Evolutionary conservation across 2,329 filamentous ascomycete species (phyloP).

Genomic region (Ilyonectria mors-panacis): DNA sequence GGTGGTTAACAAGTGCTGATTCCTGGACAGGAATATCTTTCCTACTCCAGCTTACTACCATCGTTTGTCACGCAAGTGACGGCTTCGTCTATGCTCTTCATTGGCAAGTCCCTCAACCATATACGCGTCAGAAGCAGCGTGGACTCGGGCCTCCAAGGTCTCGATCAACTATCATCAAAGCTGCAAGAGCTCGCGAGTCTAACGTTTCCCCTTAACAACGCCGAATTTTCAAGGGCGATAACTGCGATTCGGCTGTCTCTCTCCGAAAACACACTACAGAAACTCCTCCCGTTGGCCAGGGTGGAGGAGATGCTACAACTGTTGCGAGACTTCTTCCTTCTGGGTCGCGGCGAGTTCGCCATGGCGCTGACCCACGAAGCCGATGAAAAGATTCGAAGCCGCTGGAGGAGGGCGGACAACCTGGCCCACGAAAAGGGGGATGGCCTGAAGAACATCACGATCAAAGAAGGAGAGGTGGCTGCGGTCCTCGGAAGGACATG

Average conservation of each 20-base stretch:
- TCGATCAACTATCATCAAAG: constrained; percentile 77
- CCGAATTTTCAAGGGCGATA: constrained; percentile 80
- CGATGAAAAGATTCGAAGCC: constrained; percentile 81
- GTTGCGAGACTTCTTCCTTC: constrained; percentile 87
- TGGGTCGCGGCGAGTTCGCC: constrained; percentile 92
- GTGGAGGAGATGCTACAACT: constrained; percentile 84
- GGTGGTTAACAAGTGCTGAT: constrained; percentile 22
- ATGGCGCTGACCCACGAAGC: constrained; percentile 89
- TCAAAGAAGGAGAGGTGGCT: constrained; percentile 90
- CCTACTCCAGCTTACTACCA: constrained; percentile 76
- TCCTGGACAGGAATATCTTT: constrained; percentile 67
- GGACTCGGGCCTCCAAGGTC: constrained; percentile 62
- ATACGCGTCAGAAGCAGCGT: constrained; percentile 72
- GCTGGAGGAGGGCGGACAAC: constrained; percentile 77
- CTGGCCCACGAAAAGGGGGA: constrained; percentile 71
- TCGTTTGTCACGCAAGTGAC: constrained; percentile 83
- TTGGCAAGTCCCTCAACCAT: constrained; percentile 90
- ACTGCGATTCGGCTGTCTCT: constrained; percentile 84
- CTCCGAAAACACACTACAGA: constrained; percentile 86
- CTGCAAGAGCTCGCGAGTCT: constrained; percentile 78
- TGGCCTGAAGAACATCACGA: constrained; percentile 60
- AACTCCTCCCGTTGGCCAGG: constrained; percentile 82
- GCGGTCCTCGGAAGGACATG: constrained; percentile 84
- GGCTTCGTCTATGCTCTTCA: constrained; percentile 88
- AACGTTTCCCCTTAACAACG: constrained; percentile 80